Evolutionary conservation across 140 eudicot genomes (phyloP), one percentile per base, ranked within the genome.

Genomic region (Ambrosia hybrid): DNA sequence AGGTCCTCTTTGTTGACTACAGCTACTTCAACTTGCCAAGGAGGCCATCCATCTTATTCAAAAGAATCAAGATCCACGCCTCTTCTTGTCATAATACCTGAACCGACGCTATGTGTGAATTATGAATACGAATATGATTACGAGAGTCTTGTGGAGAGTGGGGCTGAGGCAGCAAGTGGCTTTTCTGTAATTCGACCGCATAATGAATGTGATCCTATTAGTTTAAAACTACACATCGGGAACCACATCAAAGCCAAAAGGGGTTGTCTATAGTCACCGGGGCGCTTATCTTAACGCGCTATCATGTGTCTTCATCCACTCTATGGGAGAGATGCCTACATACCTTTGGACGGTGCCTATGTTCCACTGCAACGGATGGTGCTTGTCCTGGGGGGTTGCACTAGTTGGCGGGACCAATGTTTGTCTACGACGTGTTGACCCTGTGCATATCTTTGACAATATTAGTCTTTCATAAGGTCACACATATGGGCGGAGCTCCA

Each of bases 171-270:
- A 0, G 30, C 30, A 21, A 21, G 30, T 13, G 57, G 5, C 1
- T 51, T 51, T 51, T 13, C 57, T 13, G n/a, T 51, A 1, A 51
- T 4, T 51, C 57, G 21, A 13, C 57, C 57, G 57, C 57, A 4
- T 51, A 6, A 51, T 13, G 57, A 51, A 51, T 51, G 21, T n/a
- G 21, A n/a, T 13, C 57, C 21, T 5, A 51, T 51, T n/a, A 51
- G 57, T 51, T 51, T 51, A n/a, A 51, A 51, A 13, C 57, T 51
- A 51, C 57, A 51, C 17, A 3, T 51, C 57, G 0, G 57, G 57
- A 51, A 51, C 57, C 57, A 51, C 57, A 4, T 51, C 57, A 51
- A 51, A 51, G 57, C 57, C 57, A 51, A 51, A 51, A 51, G 57
- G 57, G 57, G 57, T 51, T 2, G 7, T 51, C 4, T 51, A 4